These are phyloP conservation scores for Williopsis jadinii DNA, from an alignment of 1,139 yeast species.

Conservation along the genomic window DNA sequence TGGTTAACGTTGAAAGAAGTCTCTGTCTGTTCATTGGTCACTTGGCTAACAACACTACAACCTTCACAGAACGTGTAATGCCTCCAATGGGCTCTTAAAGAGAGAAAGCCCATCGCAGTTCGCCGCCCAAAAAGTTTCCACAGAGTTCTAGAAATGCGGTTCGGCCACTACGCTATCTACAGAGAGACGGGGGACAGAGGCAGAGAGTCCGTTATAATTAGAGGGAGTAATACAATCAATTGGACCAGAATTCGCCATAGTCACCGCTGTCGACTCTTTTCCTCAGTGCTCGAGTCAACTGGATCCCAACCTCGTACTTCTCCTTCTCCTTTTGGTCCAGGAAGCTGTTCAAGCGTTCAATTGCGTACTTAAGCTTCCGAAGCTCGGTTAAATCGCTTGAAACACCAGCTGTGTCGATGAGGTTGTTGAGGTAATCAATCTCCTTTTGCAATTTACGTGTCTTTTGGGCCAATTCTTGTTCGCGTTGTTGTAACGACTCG, in stretches of 20 bases:
- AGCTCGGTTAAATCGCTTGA: conserved; percentile 28
- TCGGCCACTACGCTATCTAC: no score
- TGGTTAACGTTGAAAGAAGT: not conserved
- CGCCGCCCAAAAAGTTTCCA: not conserved
- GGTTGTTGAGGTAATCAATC: conserved; percentile 27
- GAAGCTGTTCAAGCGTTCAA: conserved; percentile 30
- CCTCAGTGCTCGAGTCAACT: conserved; percentile 31
- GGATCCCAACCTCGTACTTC: conserved; percentile 33
- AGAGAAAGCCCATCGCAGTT: not conserved
- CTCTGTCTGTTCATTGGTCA: no score
- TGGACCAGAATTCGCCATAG: conserved; percentile 25
- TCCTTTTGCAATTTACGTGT: conserved; percentile 29
- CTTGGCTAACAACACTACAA: no score
- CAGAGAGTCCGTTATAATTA: no score
- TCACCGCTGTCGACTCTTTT: conserved; percentile 33
- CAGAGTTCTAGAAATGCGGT: no score
- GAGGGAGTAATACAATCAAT: no score
- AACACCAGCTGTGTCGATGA: conserved; percentile 28
- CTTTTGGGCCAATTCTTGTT: conserved; percentile 21
- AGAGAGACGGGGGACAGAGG: no score
- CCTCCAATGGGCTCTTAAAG: no score
- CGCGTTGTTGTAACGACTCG: conserved; percentile 14
- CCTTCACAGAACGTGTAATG: no score
- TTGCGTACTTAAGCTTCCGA: conserved; percentile 28
- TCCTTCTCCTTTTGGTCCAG: conserved; percentile 32